Evolutionary conservation across 2,329 filamentous ascomycete genomes (phyloP), one percentile per base, ranked within the genome.

Genomic region (Phialophora chinensis): DNA sequence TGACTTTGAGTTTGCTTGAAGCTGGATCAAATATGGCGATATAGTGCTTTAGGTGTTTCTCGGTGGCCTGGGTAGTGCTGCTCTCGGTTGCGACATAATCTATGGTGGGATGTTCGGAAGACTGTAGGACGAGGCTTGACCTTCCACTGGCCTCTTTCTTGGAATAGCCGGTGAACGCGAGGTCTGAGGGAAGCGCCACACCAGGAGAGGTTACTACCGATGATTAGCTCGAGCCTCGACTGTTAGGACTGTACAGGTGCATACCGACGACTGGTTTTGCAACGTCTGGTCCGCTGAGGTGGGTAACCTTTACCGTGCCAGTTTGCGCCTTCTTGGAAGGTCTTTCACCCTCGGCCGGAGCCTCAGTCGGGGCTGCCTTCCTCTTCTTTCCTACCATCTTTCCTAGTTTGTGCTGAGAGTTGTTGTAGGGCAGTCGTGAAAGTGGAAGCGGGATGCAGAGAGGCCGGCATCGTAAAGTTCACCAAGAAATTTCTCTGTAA

Each of bases 1-100:
- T 78, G 54, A 90, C 75, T 69, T 87, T 80, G 68, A 88, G 79
- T 52, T 81, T 81, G 63, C 81, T 81, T 4, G 80, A 81, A 29
- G 79, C 76, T 0, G 85, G 84, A 68, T 90, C 86, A 71, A 83
- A 87, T 52, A 89, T 79, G 60, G 85, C 87, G 66, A 88, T 75
- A 71, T 89, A 90, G 77, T 89, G 86, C 70, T 85, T 84, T 64
- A 86, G 75, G 66, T 83, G 77, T 33, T 81, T 82, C 65, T 87
- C 83, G 58, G 82, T 79, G 49, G 80, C 78, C 62, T 85, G 82
- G 66, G 83, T 81, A 6, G 63, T 66, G 12, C 38, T 52, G 31
- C 78, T 78, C 72, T 82, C 80, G 42, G 79, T 79, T 25, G 84
- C 87, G 23, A 81, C 80, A 71, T 87, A 89, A 75, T 89, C 86